A percentile compares a stretch with the other conserved stretches of the same genome.
These are phyloP conservation scores for Hippophae rhamnoides DNA, from an alignment of 306 rosid genomes.

Conservation along the genomic window DNA sequence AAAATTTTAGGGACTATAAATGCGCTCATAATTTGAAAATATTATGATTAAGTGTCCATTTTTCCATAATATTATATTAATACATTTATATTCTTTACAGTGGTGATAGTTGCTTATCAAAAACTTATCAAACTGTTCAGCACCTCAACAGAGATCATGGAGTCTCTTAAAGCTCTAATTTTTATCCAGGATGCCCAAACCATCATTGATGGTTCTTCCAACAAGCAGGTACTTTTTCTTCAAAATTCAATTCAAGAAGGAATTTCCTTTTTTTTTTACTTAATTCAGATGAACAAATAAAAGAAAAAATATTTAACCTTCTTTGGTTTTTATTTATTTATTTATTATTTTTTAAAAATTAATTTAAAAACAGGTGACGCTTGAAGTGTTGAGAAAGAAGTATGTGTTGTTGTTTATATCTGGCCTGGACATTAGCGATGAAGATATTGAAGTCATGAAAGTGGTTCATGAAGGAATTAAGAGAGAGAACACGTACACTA, in stretches of 20 bases:
- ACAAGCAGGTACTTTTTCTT: slow-evolving; percentile 20
- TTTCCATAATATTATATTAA: too few relatives aligned
- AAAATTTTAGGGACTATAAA: too few relatives aligned
- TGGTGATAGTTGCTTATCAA: slow-evolving; percentile 20
- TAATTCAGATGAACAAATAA: too few relatives aligned
- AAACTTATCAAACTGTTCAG: slow-evolving; percentile 18
- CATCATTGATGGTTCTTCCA: slow-evolving; percentile 46
- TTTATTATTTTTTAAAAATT: not conserved
- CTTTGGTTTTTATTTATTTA: not conserved
- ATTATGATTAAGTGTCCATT: too few relatives aligned
- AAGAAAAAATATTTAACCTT: too few relatives aligned
- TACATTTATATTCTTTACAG: slow-evolving; percentile 2
- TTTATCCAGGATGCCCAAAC: slow-evolving; percentile 18
- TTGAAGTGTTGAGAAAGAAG: slow-evolving; percentile 57
- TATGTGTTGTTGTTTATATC: slow-evolving; percentile 53
- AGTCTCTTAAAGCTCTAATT: slow-evolving; percentile 23
- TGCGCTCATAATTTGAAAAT: too few relatives aligned
- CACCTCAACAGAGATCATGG: slow-evolving; percentile 29
- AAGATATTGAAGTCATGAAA: slow-evolving; percentile 14
- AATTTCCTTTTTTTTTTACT: too few relatives aligned
- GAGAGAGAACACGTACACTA: not conserved
- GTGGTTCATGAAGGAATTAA: not conserved
- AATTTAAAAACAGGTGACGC: slow-evolving; percentile 38
- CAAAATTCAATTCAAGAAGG: not conserved
- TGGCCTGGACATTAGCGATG: slow-evolving; percentile 40